Conservation (phyloP, 2,329 filamentous ascomycete species). For the Trichoderma oligosporum region DNA sequence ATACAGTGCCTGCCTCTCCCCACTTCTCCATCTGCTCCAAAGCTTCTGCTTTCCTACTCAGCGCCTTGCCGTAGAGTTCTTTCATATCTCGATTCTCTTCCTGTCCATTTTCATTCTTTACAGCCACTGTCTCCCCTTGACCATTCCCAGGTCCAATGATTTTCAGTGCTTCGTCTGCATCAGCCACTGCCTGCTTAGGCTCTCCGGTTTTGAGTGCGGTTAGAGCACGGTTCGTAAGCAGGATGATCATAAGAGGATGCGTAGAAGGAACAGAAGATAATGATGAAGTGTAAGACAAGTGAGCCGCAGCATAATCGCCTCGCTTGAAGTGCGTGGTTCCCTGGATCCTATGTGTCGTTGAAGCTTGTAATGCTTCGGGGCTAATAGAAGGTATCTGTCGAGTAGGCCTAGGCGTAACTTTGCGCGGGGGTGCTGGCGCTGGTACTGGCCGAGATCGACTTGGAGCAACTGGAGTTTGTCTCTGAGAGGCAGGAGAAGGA, state of each 20-base stretch:
- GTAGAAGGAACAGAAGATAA: slow-evolving; percentile 67
- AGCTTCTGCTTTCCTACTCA: slow-evolving; percentile 92
- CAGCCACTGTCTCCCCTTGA: slow-evolving; percentile 72
- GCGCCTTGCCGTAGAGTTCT: slow-evolving; percentile 87
- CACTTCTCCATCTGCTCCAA: slow-evolving; percentile 94
- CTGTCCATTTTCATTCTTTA: slow-evolving; percentile 54
- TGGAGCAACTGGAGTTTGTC: slow-evolving; percentile 37
- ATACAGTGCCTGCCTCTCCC: slow-evolving; percentile 74
- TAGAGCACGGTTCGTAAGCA: slow-evolving; percentile 86
- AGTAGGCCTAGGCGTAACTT: slow-evolving; percentile 45
- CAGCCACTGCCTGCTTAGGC: slow-evolving; percentile 78
- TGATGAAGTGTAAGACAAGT: slow-evolving; percentile 75
- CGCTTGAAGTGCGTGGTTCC: slow-evolving; percentile 90
- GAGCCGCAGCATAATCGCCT: slow-evolving; percentile 85
- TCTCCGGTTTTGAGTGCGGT: slow-evolving; percentile 90
- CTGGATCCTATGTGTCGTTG: slow-evolving; percentile 71
- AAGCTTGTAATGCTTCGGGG: slow-evolving; percentile 65
- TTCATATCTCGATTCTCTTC: slow-evolving; percentile 77
- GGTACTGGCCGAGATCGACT: slow-evolving; percentile 28
- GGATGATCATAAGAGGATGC: slow-evolving; percentile 82
- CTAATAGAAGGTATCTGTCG: slow-evolving; percentile 66
- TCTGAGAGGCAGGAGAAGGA: slow-evolving; percentile 35
- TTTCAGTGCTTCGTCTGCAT: slow-evolving; percentile 75
- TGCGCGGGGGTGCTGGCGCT: slow-evolving; percentile 34
- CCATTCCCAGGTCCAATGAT: slow-evolving; percentile 78